Base-by-base conservation (phyloP, 768 basidiomycete species). In the Kwoniella dendrophila region DNA sequence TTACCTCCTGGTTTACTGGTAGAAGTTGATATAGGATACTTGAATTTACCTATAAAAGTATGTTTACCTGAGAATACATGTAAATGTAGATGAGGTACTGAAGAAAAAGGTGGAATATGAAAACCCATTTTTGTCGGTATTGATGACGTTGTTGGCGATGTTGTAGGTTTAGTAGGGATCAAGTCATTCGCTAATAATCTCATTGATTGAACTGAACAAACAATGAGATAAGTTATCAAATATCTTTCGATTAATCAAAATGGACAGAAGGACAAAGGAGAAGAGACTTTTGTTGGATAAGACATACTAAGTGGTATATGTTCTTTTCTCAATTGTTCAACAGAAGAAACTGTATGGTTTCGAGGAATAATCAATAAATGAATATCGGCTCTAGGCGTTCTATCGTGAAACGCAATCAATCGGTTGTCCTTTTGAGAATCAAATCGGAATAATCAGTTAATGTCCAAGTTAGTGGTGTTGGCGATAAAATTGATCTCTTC, bases 51-150 rank as follows among this genome's bases (percentile, higher is more conserved):
- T 1, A 69, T 49, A 11, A 64, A 50, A 0, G 64, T 75, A 20
- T 69, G 64, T 26, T 59, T 64, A 12, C 67, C 63, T 8, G 69
- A 67, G 20, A 78, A 58, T 24, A 73, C 75, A 54, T 78, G 77
- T 0, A 78, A 67, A 43, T 78, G 77, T 5, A 78, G 62, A 48
- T 78, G 77, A 4, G 66, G 72, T 7, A 78, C 77, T 0, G 77
- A 76, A 1, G 75, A 76, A 66, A 78, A 78, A 20, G 77, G 77
- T 1, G 77, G 75, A 36, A 78, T 76, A 59, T 78, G 77, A 26
- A 70, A 78, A 40, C 77, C 77, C 38, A 71, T 63, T 36, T 73
- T 76, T 22, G 58, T 34, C 2, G n/a, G 34, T n/a, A n/a, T n/a
- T n/a, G n/a, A n/a, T n/a, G n/a, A n/a, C n/a, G n/a, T n/a, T n/a